A percentile compares a stretch with the other conserved stretches of the same genome.
These are phyloP conservation scores for Mycena rosella DNA, from an alignment of 768 basidiomycete genomes.

Conservation along the genomic window DNA sequence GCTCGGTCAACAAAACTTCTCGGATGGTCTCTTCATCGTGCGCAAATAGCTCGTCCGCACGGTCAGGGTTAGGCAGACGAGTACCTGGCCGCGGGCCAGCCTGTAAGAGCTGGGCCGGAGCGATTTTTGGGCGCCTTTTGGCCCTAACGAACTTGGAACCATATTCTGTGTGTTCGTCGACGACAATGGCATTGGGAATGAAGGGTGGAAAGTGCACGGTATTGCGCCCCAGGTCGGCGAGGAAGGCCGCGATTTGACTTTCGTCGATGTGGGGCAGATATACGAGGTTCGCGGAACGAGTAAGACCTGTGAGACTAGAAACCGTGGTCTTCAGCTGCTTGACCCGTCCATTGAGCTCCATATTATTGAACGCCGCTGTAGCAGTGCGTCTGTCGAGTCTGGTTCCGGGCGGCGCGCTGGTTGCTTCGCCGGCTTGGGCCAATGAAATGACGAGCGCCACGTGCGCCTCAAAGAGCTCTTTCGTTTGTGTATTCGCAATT, in stretches of 20 bases:
- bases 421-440: constrained; percentile 70
- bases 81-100: constrained; percentile 49
- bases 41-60: constrained; percentile 65
- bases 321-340: constrained; percentile 79
- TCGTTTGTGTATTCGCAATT: constrained; percentile 72
- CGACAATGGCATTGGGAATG: constrained; percentile 51
- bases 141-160: constrained; percentile 50
- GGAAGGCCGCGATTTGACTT: constrained; percentile 67
- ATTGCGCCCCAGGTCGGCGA: constrained; percentile 64
- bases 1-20: constrained; percentile 76
- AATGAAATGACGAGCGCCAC: constrained; percentile 70
- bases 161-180: constrained; percentile 69
- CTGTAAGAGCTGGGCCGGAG: constrained; percentile 60
- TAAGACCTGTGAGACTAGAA: constrained; percentile 68
- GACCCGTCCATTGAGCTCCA: constrained; percentile 77
- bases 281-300: constrained; percentile 69
- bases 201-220: constrained; percentile 48
- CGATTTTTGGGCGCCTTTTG: constrained; percentile 41
- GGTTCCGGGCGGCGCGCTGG: constrained; percentile 77
- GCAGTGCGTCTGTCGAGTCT: constrained; percentile 82
- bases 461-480: constrained; percentile 79
- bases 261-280: constrained; percentile 73
- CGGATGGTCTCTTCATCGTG: constrained; percentile 67
- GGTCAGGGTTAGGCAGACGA: constrained; percentile 58
- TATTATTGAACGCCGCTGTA: constrained; percentile 64